phyloP scores from a whole-genome alignment of 73 alveolate genomes.

The Symbiodinium natans region DNA sequence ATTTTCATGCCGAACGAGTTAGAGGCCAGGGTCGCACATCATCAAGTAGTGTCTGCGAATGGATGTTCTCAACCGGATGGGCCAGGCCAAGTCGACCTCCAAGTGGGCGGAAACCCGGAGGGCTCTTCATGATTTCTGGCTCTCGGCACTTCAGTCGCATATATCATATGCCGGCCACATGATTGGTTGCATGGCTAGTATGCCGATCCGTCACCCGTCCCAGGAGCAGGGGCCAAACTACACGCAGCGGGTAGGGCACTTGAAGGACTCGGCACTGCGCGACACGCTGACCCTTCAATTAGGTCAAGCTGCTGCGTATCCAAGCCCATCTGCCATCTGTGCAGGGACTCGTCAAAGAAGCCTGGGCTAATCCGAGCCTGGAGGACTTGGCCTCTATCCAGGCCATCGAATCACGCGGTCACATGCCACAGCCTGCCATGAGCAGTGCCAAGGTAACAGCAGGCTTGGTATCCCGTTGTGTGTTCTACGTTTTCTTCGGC shows the following conservation, averaged over 20 bases:
- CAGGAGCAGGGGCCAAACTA: not conserved
- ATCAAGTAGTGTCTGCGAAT: not conserved
- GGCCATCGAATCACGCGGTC: not conserved
- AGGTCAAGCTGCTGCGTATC: too few species aligned
- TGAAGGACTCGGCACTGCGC: not conserved
- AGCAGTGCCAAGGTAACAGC: not conserved
- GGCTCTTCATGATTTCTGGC: not conserved
- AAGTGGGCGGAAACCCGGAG: conserved; percentile 1
- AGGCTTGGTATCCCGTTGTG: not conserved
- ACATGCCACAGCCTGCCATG: not conserved
- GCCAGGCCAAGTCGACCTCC: not conserved
- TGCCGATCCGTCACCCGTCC: not conserved
- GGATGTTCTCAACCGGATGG: not conserved
- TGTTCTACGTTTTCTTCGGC: conserved; percentile 24
- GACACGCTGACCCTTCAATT: too few species aligned
- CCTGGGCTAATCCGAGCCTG: not conserved
- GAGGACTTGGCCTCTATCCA: not conserved
- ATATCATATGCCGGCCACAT: not conserved
- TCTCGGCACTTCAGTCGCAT: not conserved
- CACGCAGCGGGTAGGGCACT: not conserved
- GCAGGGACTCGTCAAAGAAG: conserved; percentile 1
- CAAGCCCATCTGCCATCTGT: too few species aligned
- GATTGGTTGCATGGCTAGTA: not conserved
- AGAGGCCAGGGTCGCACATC: not conserved
- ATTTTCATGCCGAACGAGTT: not conserved